Evolutionary conservation across 768 basidiomycete species (phyloP), one percentile per base, ranked within the genome.

Genomic region (Leccinum fibrillosum): DNA sequence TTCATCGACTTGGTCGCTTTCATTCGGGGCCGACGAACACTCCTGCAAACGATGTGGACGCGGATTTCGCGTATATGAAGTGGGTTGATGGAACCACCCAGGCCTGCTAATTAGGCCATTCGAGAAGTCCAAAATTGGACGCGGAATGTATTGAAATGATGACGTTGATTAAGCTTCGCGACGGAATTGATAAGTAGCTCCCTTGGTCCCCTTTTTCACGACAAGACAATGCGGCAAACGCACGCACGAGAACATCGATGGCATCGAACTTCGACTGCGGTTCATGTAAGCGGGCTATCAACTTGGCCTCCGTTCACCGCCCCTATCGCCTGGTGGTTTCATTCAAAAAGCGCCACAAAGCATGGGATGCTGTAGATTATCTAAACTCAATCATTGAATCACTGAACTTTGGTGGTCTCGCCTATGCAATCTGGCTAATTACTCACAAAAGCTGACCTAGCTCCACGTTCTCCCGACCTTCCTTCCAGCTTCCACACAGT

Each of bases 401-500:
- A 62, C 56, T 65, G 48, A 56, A 57, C 54, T 37, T 55, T 53
- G 57, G 63, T 61, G 57, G 69, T 65, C 55, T 56, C 47, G 48
- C 26, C 42, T 32, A 19, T 28, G 35, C 15, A 55, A 63, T 42
- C 52, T 32, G 52, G 45, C 48, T 39, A 25, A 17, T 57, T 45
- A 65, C 63, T 61, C 59, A 66, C 64, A 52, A 50, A 56, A 47
- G 23, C 50, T 49, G 30, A 25, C 17, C 50, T 73, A 72, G 53
- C 54, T 51, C 81, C 82, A 84, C 28, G 55, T 60, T 37, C 54
- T 67, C 44, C 82, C 85, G 53, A 75, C 87, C 21, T 71, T 76
- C 69, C 86, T 82, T 13, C 89, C 94, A 5, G 84, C 84, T 64
- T 86, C 83, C 11, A 94, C 80, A 69, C 93, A 95, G 66, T 96